Evolutionary conservation across 495 filamentous ascomycete genomes (phyloP).

Genomic region (Astrothelium subdiscretum): DNA sequence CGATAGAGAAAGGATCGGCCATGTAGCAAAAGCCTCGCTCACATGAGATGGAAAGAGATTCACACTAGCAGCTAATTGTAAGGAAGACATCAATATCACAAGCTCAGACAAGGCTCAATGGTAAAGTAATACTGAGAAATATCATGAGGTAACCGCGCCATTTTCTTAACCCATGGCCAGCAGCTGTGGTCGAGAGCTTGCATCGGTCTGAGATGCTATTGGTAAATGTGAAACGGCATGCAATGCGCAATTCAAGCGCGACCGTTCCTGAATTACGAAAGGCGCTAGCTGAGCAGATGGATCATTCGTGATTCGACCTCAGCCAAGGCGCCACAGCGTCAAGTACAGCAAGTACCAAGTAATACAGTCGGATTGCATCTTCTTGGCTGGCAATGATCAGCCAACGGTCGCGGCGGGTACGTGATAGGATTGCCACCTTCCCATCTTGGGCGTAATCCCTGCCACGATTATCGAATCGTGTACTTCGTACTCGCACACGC

Average conservation of each 20-base stretch:
- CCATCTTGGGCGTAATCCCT: background rate
- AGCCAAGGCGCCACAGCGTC: background rate
- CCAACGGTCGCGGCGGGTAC: background rate
- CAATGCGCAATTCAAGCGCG: background rate
- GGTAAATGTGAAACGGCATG: background rate
- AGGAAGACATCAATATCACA: background rate
- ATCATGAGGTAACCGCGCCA: background rate
- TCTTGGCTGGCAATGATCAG: background rate
- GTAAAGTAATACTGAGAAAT: background rate
- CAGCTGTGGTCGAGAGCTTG: background rate
- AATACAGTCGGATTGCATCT: background rate
- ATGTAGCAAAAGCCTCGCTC: slow-evolving; percentile 5
- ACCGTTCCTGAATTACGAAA: background rate
- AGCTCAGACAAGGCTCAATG: background rate
- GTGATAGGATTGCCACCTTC: background rate
- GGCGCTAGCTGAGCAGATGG: background rate
- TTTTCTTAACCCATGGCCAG: background rate
- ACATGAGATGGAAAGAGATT: background rate
- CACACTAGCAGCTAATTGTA: background rate
- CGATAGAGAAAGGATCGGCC: slow-evolving; percentile 20
- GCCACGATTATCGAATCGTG: background rate
- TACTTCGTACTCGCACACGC: background rate
- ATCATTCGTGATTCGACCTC: background rate
- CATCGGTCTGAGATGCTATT: background rate
- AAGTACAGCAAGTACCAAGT: background rate